phyloP scores from a whole-genome alignment of 495 filamentous ascomycete genomes.

The Aspergillus indologenus region DNA sequence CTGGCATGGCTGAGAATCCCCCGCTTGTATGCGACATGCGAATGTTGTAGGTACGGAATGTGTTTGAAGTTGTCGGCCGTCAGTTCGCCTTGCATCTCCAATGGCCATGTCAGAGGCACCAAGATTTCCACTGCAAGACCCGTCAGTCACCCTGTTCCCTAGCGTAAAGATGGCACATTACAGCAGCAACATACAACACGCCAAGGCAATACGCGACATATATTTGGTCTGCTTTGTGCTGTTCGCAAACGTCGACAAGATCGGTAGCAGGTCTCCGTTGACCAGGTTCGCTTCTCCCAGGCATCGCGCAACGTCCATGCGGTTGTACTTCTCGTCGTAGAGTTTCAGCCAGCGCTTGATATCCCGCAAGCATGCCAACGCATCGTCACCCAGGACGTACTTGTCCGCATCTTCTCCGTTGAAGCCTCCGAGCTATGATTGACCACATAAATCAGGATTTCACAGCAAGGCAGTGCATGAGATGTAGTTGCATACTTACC shows the following conservation, averaged over 20 bases:
- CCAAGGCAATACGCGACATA: conserved; percentile 76
- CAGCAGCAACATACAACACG: conserved; percentile 57
- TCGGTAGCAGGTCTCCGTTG: conserved; percentile 82
- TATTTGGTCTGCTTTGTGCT: conserved; percentile 63
- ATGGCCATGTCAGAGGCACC: conserved; percentile 91
- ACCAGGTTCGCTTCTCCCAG: conserved; percentile 92
- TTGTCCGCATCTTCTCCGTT: conserved; percentile 74
- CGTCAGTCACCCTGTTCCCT: conserved; percentile 11
- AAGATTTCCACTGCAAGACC: conserved; percentile 72
- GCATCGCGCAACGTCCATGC: conserved; percentile 92
- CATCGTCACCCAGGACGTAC: conserved; percentile 92
- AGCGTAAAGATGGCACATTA: background rate
- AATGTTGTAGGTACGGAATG: conserved; percentile 79
- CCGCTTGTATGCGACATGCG: conserved; percentile 85
- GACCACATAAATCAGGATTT: background rate
- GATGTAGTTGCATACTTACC: conserved; percentile 52
- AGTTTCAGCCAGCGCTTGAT: conserved; percentile 90
- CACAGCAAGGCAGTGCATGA: background rate
- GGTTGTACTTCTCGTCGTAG: conserved; percentile 90
- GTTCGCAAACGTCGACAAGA: conserved; percentile 74
- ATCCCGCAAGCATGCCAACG: conserved; percentile 86
- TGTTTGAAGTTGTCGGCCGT: conserved; percentile 92
- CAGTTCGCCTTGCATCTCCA: conserved; percentile 79
- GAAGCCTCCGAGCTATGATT: conserved; percentile 81
- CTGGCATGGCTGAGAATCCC: conserved; percentile 77